A percentile compares a stretch with the other conserved stretches of the same genome.
These are phyloP conservation scores for Ogataea trehaloabstinens DNA, from an alignment of 805 yeast genomes.

Conservation along the genomic window DNA sequence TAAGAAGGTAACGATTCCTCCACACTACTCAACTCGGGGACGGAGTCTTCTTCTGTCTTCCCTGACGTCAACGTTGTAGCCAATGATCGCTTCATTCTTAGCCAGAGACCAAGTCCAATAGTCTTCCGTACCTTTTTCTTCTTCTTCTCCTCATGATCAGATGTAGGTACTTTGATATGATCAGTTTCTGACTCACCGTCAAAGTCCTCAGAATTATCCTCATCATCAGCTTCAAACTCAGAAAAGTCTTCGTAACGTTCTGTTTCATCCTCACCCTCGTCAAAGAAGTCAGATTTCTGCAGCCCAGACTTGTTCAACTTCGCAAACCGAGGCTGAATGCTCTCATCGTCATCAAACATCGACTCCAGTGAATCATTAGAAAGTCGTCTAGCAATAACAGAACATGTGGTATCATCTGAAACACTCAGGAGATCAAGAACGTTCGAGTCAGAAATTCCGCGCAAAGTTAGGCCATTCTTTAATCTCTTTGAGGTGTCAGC, in stretches of 20 bases:
- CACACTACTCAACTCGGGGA: slow-evolving; percentile 12
- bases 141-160: background rate
- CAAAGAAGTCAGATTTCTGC: slow-evolving; percentile 17
- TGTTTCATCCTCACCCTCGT: slow-evolving; percentile 6
- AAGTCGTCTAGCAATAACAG: slow-evolving; percentile 16
- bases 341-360: slow-evolving; percentile 22
- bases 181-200: slow-evolving; percentile 7
- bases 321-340: slow-evolving; percentile 19
- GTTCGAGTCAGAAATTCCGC: slow-evolving; percentile 40
- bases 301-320: slow-evolving; percentile 19
- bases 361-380: slow-evolving; percentile 31
- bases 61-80: slow-evolving; percentile 8
- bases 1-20: slow-evolving; percentile 54
- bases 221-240: slow-evolving; percentile 23
- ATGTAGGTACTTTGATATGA: background rate
- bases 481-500: slow-evolving; percentile 56
- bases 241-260: slow-evolving; percentile 7
- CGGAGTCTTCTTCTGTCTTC: slow-evolving; percentile 1
- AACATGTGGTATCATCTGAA: slow-evolving; percentile 5
- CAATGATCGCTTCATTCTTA: slow-evolving; percentile 31
- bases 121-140: slow-evolving; percentile 8
- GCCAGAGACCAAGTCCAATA: slow-evolving; percentile 29
- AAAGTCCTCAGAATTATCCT: slow-evolving; percentile 14
- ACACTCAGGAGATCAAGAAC: slow-evolving; percentile 33
- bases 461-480: slow-evolving; percentile 45